Conservation (phyloP, 2,329 filamentous ascomycete genomes). For the Pseudocercospora cruenta region DNA sequence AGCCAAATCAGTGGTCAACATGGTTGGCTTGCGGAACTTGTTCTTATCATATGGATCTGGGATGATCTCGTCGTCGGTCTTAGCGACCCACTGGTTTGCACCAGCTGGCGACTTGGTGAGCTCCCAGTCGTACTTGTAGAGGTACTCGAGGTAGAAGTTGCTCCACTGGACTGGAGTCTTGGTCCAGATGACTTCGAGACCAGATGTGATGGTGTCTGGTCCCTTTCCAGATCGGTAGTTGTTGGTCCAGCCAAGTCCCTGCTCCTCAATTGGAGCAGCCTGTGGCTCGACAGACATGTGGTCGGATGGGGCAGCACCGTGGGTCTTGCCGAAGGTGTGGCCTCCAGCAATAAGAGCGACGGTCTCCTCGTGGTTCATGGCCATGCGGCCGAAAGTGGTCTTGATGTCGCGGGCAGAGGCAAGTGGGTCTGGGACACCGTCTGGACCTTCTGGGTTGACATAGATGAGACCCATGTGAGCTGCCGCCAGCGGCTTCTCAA, state of each 20-base stretch:
- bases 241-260: constrained; percentile 76
- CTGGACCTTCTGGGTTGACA: constrained; percentile 78
- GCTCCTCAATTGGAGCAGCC: constrained; percentile 64
- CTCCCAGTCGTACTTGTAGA: constrained; percentile 80
- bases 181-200: constrained; percentile 80
- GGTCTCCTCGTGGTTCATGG: constrained; percentile 82
- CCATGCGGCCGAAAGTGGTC: constrained; percentile 76
- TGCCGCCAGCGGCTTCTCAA: constrained; percentile 70
- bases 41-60: constrained; percentile 70
- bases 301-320: constrained; percentile 68
- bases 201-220: constrained; percentile 73
- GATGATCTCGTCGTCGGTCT: constrained; percentile 67
- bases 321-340: constrained; percentile 80
- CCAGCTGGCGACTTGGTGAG: constrained; percentile 74
- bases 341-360: constrained; percentile 78
- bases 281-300: constrained; percentile 71
- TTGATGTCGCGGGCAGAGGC: constrained; percentile 74
- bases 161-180: constrained; percentile 76
- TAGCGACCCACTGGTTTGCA: constrained; percentile 76
- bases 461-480: constrained; percentile 80
- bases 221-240: constrained; percentile 67
- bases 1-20: constrained; percentile 76
- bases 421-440: constrained; percentile 70
- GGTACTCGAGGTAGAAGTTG: constrained; percentile 73
- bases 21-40: constrained; percentile 74